These are phyloP conservation scores for Dictyostelium intermedium DNA, from an alignment of 78 protist species.

Conservation along the genomic window DNA sequence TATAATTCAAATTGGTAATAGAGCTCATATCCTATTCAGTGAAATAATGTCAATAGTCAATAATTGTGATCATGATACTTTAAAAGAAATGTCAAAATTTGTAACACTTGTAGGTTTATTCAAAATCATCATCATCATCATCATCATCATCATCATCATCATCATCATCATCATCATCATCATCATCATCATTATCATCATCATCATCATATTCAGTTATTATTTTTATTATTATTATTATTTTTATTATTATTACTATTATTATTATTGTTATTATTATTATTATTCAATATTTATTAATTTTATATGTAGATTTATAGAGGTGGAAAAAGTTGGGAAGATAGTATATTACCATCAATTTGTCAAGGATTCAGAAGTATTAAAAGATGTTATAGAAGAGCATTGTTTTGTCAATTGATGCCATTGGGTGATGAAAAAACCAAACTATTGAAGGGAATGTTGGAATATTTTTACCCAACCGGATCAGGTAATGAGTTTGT, in stretches of 20 bases:
- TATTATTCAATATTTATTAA: not conserved
- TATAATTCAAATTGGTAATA: not conserved
- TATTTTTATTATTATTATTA: no score
- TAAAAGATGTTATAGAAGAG: not conserved
- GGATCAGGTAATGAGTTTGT: not conserved
- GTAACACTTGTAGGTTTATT: not conserved
- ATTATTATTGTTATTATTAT: not conserved
- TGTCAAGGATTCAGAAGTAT: not conserved
- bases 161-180: not conserved
- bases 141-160: not conserved
- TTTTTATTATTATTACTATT: no score
- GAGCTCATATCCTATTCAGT: not conserved
- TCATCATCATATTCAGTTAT: no score
- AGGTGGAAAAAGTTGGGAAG: slow-evolving; percentile 2
- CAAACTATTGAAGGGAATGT: not conserved
- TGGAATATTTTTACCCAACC: not conserved
- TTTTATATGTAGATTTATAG: not conserved
- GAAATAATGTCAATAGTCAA: not conserved
- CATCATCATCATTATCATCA: not conserved
- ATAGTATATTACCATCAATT: not conserved
- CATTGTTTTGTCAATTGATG: not conserved
- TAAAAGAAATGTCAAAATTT: not conserved
- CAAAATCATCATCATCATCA: not conserved
- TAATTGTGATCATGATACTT: not conserved
- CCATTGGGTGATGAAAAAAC: not conserved